Base-by-base conservation (phyloP, 2,329 filamentous ascomycete genomes). In the Xylaria sp. region DNA sequence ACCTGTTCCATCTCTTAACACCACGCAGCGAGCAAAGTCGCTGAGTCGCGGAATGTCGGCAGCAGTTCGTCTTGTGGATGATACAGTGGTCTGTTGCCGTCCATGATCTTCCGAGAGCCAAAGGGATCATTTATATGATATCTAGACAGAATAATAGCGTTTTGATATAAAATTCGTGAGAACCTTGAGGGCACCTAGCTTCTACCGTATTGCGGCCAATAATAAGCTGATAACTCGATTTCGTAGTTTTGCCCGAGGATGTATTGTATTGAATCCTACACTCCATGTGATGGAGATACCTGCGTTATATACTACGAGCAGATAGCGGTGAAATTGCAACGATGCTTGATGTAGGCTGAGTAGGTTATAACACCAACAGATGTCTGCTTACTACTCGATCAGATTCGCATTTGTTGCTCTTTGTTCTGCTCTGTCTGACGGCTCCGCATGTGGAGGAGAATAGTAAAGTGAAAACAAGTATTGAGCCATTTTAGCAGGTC, bases 141-240 rank as follows among this genome's bases (percentile, higher is more conserved):
- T 18, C 41, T 18, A 46, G 41, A 46, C 18, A n/a, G 18, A 46
- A 46, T 46, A 18, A 7, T n/a, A 46, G 6, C 18, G 18, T 7
- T n/a, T n/a, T 46, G 6, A 10, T 9, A 37, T 37, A 10, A 37
- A 9, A 1, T 37, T 9, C 10, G 10, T 37, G 34, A 18, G 39
- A 41, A 46, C 15, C 41, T 7, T 6, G 7, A 25, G 46, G 12
- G 3, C 10, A 18, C 28, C 13, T 15, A 34, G 25, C 50, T 50
- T n/a, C 48, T 23, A 10, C 44, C 44, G 44, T 63, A 63, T 46
- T 31, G 10, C 28, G 41, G 7, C 65, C 52, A 63, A 54, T 64
- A 48, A 64, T 64, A 48, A 64, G 18, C n/a, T 18, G 56, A 15
- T 25, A 34, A 28, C 23, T 10, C 34, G 25, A 56, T 13, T 10